A percentile compares a stretch with the other conserved stretches of the same genome.
Conservation (phyloP, 176 grass and related monocot genomes). For the Musa troglodytarum region DNA sequence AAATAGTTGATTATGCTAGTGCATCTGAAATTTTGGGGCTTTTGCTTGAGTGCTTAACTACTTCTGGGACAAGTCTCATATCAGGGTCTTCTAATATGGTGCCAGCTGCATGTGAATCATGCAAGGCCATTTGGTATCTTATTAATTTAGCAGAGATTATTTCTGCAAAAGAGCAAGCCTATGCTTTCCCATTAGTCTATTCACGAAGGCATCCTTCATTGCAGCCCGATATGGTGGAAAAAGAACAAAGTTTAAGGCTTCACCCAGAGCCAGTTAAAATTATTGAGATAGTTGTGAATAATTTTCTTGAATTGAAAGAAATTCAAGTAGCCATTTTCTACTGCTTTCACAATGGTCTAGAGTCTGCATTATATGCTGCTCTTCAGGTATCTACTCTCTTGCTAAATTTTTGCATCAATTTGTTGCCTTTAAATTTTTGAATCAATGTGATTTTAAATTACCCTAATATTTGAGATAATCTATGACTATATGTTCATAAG, state of each 20-base stretch:
- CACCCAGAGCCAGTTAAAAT: slow-evolving; percentile 43
- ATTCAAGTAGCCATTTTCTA: slow-evolving; percentile 89
- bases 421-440: slow-evolving; percentile 9
- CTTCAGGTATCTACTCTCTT: slow-evolving; percentile 54
- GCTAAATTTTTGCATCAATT: neutral
- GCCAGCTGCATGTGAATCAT: slow-evolving; percentile 92
- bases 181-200: slow-evolving; percentile 68
- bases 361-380: slow-evolving; percentile 78
- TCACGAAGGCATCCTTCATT: slow-evolving; percentile 41
- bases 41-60: slow-evolving; percentile 52
- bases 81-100: slow-evolving; percentile 82
- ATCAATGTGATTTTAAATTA: neutral
- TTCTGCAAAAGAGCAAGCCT: slow-evolving; percentile 44
- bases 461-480: neutral
- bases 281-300: slow-evolving; percentile 60
- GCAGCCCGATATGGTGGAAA: slow-evolving; percentile 20
- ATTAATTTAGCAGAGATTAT: slow-evolving; percentile 73
- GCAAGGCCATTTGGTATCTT: slow-evolving; percentile 91
- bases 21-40: slow-evolving; percentile 50
- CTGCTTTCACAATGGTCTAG: slow-evolving; percentile 82
- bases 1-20: slow-evolving; percentile 62
- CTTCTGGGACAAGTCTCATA: slow-evolving; percentile 55
- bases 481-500: neutral
- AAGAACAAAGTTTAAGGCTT: slow-evolving; percentile 34
- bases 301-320: slow-evolving; percentile 50